A percentile compares a stretch with the other conserved stretches of the same genome.
These are phyloP conservation scores for Westerdykella sp. DNA, from an alignment of 2,329 filamentous ascomycete genomes.

Conservation along the genomic window DNA sequence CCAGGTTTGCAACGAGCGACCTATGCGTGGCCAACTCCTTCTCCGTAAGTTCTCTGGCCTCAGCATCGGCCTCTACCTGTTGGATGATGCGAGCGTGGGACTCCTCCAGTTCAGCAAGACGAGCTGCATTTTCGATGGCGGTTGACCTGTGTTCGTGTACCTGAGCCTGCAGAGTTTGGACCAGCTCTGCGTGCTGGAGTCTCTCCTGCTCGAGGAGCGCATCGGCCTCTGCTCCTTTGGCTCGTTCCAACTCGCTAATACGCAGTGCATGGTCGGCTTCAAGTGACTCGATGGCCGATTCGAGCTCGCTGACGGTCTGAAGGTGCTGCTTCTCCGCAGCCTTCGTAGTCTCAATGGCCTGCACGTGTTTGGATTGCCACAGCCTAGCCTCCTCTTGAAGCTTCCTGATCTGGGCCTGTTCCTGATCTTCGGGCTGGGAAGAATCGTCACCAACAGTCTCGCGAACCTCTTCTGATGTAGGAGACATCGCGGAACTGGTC, in stretches of 20 bases:
- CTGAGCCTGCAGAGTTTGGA: conserved; percentile 60
- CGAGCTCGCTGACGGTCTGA: conserved; percentile 66
- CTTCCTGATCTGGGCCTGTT: conserved; percentile 55
- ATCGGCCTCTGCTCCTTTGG: conserved; percentile 22
- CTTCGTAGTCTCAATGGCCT: conserved; percentile 63
- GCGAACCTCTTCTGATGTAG: conserved; percentile 8
- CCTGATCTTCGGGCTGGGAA: conserved; percentile 27
- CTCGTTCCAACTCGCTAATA: conserved; percentile 26
- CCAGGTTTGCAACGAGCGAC: conserved; percentile 49
- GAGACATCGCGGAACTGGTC: not conserved
- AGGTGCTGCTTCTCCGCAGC: conserved; percentile 67
- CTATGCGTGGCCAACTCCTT: conserved; percentile 48
- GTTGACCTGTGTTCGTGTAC: conserved; percentile 75
- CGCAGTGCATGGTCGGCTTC: conserved; percentile 30
- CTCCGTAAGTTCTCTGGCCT: conserved; percentile 52
- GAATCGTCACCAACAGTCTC: conserved; percentile 9
- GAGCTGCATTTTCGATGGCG: conserved; percentile 61
- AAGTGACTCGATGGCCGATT: conserved; percentile 48
- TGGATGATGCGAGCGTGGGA: conserved; percentile 60
- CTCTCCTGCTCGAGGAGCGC: conserved; percentile 38
- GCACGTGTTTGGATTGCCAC: conserved; percentile 72
- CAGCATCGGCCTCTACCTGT: conserved; percentile 61
- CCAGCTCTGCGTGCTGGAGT: conserved; percentile 45
- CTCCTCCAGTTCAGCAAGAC: conserved; percentile 68
- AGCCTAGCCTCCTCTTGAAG: conserved; percentile 65